Evolutionary conservation across 2,329 filamentous ascomycete genomes (phyloP).

Genomic region (Aspergillus tubingensis): DNA sequence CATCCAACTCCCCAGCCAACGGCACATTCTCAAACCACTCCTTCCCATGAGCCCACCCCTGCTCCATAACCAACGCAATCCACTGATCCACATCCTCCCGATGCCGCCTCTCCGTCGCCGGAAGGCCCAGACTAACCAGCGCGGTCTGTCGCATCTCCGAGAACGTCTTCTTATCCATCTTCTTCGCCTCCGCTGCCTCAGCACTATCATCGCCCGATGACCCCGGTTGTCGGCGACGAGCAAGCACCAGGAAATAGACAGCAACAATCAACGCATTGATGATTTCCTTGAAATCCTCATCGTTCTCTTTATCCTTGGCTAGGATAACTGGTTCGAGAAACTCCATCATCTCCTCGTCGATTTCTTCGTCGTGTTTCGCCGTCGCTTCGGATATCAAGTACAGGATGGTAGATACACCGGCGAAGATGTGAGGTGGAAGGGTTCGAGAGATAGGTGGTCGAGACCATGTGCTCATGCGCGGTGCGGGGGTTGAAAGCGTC

Average conservation of each 20-base stretch:
- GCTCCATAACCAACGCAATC: conserved; percentile 56
- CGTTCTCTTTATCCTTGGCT: conserved; percentile 49
- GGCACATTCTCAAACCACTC: conserved; percentile 69
- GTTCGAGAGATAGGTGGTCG: conserved; percentile 44
- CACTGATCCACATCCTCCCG: conserved; percentile 62
- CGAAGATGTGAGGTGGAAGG: conserved; percentile 71
- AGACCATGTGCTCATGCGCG: conserved; percentile 38
- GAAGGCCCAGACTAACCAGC: conserved; percentile 37
- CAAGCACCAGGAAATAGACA: conserved; percentile 47
- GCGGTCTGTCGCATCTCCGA: conserved; percentile 44
- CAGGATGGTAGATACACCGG: conserved; percentile 65
- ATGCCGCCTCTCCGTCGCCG: conserved; percentile 46
- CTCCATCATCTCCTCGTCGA: conserved; percentile 41
- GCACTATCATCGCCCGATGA: background rate
- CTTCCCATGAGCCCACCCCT: conserved; percentile 55
- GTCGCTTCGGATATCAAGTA: conserved; percentile 47
- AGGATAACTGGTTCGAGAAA: conserved; percentile 42
- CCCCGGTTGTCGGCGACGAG: conserved; percentile 51
- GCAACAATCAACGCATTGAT: conserved; percentile 44
- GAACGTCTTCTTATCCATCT: conserved; percentile 46
- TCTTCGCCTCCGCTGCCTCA: conserved; percentile 25
- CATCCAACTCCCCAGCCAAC: conserved; percentile 37
- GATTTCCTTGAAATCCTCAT: conserved; percentile 46
- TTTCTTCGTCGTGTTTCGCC: conserved; percentile 51
- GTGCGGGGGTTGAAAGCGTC: conserved; percentile 57